Evolutionary conservation across 2,329 filamentous ascomycete genomes (phyloP).

Genomic region (Pseudogymnoascus verrucosus): DNA sequence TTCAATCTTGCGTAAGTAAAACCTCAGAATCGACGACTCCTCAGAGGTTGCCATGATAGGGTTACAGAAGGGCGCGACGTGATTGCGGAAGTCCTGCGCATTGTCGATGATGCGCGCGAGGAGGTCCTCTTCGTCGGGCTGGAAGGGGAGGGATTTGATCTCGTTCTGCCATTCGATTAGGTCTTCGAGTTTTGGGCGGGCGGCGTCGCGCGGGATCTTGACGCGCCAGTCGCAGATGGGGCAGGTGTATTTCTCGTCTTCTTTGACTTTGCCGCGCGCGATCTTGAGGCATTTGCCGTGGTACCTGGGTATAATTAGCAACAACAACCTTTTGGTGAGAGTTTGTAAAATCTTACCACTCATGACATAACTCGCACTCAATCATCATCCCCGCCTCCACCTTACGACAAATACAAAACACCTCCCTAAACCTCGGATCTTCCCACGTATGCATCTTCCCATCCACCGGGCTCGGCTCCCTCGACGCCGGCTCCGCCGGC

Average conservation of each 20-base stretch:
- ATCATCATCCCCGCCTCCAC: slow-evolving; percentile 99
- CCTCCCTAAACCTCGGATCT: slow-evolving; percentile 60
- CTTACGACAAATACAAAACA: slow-evolving; percentile 93
- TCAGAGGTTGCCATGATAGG: slow-evolving; percentile 72
- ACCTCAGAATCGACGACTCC: slow-evolving; percentile 82
- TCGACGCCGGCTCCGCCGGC: slow-evolving; percentile 84
- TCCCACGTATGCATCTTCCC: slow-evolving; percentile 49
- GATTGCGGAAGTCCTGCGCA: slow-evolving; percentile 75
- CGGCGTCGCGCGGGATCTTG: slow-evolving; percentile 92
- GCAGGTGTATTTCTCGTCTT: slow-evolving; percentile 96
- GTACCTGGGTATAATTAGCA: slow-evolving; percentile 51
- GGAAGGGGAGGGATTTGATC: slow-evolving; percentile 74
- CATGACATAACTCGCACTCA: slow-evolving; percentile 94
- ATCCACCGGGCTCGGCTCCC: slow-evolving; percentile 61
- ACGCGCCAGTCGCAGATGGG: slow-evolving; percentile 97
- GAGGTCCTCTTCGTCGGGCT: slow-evolving; percentile 87
- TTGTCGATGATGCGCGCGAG: slow-evolving; percentile 80
- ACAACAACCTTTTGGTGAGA: too few relatives aligned
- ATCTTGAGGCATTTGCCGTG: slow-evolving; percentile 98
- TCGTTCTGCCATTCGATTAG: slow-evolving; percentile 78
- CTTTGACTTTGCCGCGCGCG: slow-evolving; percentile 92
- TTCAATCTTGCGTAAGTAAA: slow-evolving; percentile 95
- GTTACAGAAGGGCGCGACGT: slow-evolving; percentile 73
- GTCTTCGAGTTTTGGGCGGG: slow-evolving; percentile 89
- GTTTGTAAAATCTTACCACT: too few relatives aligned